A percentile compares a stretch with the other conserved stretches of the same genome.
phyloP scores from a whole-genome alignment of 2,329 filamentous ascomycete genomes.

The Fusarium illudens region DNA sequence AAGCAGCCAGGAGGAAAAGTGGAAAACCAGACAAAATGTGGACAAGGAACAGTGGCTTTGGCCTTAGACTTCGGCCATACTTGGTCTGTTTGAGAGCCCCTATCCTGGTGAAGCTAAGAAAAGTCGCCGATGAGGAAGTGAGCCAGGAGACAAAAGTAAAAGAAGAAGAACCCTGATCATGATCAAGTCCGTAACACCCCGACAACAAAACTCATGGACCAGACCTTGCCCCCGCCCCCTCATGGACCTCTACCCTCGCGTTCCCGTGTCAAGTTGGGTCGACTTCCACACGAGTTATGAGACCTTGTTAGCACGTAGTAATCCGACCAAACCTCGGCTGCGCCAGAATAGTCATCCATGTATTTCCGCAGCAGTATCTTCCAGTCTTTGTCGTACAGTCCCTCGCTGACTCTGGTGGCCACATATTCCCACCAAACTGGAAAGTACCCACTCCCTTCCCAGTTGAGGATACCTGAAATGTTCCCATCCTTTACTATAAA shows the following conservation, averaged over 20 bases:
- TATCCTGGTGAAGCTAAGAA: neutral
- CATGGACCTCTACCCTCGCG: neutral
- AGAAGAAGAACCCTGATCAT: too few species aligned
- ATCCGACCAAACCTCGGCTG: neutral
- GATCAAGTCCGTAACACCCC: neutral
- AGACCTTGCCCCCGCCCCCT: neutral
- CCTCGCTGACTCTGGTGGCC: conserved; percentile 42
- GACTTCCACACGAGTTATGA: neutral
- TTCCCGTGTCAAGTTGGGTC: neutral
- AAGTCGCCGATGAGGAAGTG: too few species aligned
- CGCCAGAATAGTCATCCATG: too few species aligned
- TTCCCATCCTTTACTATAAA: conserved; percentile 50
- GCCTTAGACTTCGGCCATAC: neutral
- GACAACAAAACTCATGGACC: neutral
- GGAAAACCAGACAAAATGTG: too few species aligned
- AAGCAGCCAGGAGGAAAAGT: too few species aligned
- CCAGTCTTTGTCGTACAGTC: conserved; percentile 32
- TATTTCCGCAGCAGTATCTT: conserved; percentile 1
- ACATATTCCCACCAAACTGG: conserved; percentile 53
- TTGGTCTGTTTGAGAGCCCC: neutral
- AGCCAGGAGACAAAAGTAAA: too few species aligned
- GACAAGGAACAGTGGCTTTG: too few species aligned
- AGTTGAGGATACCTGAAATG: conserved; percentile 51
- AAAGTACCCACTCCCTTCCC: conserved; percentile 49
- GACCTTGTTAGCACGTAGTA: too few species aligned